Base-by-base conservation (phyloP, 805 yeast genomes). In the Nakazawaea pomicola region DNA sequence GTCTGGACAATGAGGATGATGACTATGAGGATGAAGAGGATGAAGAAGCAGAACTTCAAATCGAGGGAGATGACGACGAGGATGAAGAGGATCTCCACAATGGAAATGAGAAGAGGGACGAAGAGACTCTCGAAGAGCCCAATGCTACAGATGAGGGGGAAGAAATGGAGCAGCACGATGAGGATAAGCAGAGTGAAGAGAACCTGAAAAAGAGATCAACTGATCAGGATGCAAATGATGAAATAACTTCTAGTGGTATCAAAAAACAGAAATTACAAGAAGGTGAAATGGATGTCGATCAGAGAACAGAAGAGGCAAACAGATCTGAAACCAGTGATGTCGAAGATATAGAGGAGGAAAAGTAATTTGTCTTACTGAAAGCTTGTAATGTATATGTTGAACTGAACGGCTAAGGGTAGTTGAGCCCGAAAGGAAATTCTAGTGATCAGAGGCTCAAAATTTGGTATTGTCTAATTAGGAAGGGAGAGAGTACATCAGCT, bases 41-140 rank as follows among this genome's bases (percentile, higher is more conserved):
- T 3, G 60, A 48, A 8, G 57, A 48, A 7, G 63, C 49, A 9
- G 62, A 50, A 4, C 59, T 49, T 3, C 55, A n/a, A 7, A 38
- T 17, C 1, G 36, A 14, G 12, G 33, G 4, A 9, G 44, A 31
- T 30, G 59, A 45, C 17, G 46, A 31, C 33, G 54, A 51, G 3
- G 51, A 49, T 8, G 50, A 39, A 15, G 44, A 43, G 9, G 55
- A 47, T 4, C 51, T 49, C 12, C 49, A 42, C 15, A 60, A 57
- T 29, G 58, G 46, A 5, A 55, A 49, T n/a, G 48, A 45, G 3
- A 63, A 53, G 6, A 61, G 54, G 9, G 59, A 55, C n/a, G n/a
- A n/a, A n/a, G n/a, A n/a, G n/a, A n/a, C n/a, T n/a, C n/a, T n/a
- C n/a, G n/a, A n/a, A n/a, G n/a, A n/a, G n/a, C n/a, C n/a, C n/a